Evolutionary conservation across 2,329 filamentous ascomycete species (phyloP).

Genomic region (Thelonectria discophora): DNA sequence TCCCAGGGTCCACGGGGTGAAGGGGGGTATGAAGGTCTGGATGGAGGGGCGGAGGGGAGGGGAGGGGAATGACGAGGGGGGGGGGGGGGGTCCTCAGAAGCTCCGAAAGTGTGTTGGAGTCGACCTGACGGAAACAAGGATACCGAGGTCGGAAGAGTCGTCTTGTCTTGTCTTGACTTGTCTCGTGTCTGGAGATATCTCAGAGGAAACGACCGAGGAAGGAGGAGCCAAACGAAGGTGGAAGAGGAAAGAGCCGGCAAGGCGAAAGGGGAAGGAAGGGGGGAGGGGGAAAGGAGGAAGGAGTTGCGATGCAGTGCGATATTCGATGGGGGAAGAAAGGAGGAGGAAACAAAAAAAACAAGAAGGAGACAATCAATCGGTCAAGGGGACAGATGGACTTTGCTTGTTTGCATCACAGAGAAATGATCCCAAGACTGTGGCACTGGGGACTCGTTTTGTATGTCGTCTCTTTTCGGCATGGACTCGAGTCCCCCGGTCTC

Average conservation of each 20-base stretch:
- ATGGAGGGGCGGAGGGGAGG: conserved; percentile 10
- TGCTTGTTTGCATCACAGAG: conserved; percentile 6
- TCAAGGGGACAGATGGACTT: conserved; percentile 15
- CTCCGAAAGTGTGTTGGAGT: conserved; percentile 16
- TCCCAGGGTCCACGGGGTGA: conserved; percentile 22
- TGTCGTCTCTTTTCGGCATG: conserved; percentile 17
- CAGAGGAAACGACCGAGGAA: conserved; percentile 4
- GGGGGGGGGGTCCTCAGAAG: conserved; percentile 17
- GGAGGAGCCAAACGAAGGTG: background rate
- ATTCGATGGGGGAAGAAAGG: background rate
- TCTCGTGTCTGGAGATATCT: conserved; percentile 3
- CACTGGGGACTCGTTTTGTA: conserved; percentile 16
- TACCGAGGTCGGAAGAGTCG: conserved; percentile 23
- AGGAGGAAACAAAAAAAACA: background rate
- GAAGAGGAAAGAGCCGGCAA: conserved; percentile 8
- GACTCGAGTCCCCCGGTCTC: conserved; percentile 21
- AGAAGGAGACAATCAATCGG: background rate
- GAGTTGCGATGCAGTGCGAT: background rate
- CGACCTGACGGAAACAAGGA: conserved; percentile 16
- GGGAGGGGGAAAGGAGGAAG: background rate
- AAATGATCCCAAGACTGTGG: conserved; percentile 17
- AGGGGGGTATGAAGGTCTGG: background rate
- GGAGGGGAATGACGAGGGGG: background rate
- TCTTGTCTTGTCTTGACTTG: too few species aligned
- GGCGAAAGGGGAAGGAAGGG: too few species aligned